These are phyloP conservation scores for Gynandropsis gynandra DNA, from an alignment of 345 rosid genomes.

Conservation along the genomic window DNA sequence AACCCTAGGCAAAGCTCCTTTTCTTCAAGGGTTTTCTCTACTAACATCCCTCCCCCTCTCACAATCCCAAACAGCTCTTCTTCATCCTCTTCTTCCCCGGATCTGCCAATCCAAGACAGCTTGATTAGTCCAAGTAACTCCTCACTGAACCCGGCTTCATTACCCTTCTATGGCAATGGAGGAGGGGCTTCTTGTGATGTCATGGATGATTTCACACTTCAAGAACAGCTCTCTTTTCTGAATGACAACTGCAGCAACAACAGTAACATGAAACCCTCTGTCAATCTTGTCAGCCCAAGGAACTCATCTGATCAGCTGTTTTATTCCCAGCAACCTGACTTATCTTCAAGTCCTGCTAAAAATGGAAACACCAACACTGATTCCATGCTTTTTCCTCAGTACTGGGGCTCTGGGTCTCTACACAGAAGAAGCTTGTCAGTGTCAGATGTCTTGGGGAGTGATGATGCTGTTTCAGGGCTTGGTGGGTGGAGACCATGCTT, in stretches of 20 bases:
- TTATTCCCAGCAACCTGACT: conserved; percentile 29
- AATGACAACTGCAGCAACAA: conserved; percentile 24
- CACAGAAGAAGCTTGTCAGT: conserved; percentile 62
- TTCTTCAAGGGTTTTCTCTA: conserved; percentile 26
- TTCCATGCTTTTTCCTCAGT: conserved; percentile 34
- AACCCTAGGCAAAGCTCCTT: conserved; percentile 37
- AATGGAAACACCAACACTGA: conserved; percentile 23
- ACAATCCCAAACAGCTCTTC: conserved; percentile 29
- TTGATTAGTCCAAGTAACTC: conserved; percentile 41
- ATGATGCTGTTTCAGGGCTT: conserved; percentile 53
- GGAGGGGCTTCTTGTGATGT: conserved; percentile 43
- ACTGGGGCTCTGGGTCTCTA: conserved; percentile 41
- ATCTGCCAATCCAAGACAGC: conserved; percentile 42
- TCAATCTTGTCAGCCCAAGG: conserved; percentile 28
- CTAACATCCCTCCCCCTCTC: conserved; percentile 33
- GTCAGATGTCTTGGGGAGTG: conserved; percentile 58
- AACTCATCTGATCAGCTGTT: conserved; percentile 34
- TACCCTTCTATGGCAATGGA: conserved; percentile 54
- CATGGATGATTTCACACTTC: conserved; percentile 47
- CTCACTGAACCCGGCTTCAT: conserved; percentile 55
- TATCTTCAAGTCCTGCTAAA: conserved; percentile 27
- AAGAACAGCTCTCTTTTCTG: conserved; percentile 40
- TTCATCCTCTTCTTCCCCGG: conserved; percentile 45
- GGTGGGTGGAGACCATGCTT: conserved; percentile 79
- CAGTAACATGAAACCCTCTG: neutral